A percentile compares a stretch with the other conserved stretches of the same genome.
phyloP scores from a whole-genome alignment of 768 basidiomycete species.

The Termitomyces sp. region DNA sequence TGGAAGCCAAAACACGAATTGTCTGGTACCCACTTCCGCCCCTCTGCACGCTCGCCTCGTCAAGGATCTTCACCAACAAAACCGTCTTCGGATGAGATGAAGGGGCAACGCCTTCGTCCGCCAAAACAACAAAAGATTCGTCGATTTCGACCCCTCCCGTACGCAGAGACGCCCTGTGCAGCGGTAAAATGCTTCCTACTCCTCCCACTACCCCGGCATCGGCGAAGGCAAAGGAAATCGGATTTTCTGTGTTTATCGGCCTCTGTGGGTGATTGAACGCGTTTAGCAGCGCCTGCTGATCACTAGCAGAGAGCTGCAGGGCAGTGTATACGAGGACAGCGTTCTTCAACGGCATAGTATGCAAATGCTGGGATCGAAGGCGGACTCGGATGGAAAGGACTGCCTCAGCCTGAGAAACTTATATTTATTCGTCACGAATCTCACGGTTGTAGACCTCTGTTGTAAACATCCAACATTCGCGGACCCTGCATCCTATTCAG shows the following conservation, averaged over 20 bases:
- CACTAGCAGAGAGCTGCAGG: slow-evolving; percentile 1
- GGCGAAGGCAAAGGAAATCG: slow-evolving; percentile 10
- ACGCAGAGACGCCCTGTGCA: neutral
- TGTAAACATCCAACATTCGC: slow-evolving; percentile 10
- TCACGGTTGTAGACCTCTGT: slow-evolving; percentile 10
- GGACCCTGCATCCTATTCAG: slow-evolving; percentile 7
- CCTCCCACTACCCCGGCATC: slow-evolving; percentile 5
- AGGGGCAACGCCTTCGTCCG: slow-evolving; percentile 17
- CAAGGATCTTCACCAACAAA: slow-evolving; percentile 16
- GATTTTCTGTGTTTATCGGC: neutral
- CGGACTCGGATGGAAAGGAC: neutral
- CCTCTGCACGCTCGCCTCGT: neutral
- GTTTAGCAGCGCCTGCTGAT: slow-evolving; percentile 8
- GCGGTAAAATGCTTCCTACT: slow-evolving; percentile 7
- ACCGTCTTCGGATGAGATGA: slow-evolving; percentile 18
- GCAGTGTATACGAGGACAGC: slow-evolving; percentile 16
- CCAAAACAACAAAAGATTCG: slow-evolving; percentile 14
- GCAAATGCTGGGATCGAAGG: neutral
- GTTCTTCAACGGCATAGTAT: slow-evolving; percentile 8
- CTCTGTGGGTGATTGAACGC: slow-evolving; percentile 12
- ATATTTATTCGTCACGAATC: slow-evolving; percentile 5
- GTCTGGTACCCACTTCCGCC: slow-evolving; percentile 4
- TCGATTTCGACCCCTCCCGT: slow-evolving; percentile 1
- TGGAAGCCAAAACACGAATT: slow-evolving; percentile 17
- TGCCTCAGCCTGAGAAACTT: slow-evolving; percentile 13